phyloP scores from a whole-genome alignment of 805 yeast species.

The Dipodascopsis uninucleata region DNA sequence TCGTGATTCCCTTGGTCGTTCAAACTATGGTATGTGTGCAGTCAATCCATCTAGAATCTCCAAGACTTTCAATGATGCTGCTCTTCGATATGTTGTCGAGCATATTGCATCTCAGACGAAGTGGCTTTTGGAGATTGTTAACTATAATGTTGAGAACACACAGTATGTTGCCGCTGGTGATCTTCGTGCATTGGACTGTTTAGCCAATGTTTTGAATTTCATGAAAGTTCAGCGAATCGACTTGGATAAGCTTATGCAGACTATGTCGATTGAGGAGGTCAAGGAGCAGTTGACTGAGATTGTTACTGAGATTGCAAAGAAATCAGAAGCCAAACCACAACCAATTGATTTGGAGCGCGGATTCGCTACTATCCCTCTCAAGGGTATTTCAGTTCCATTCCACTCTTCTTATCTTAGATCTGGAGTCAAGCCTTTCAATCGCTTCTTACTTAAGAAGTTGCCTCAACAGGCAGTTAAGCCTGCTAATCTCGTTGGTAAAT shows the following conservation, averaged over 20 bases:
- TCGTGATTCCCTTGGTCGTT: slow-evolving; percentile 90
- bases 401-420: slow-evolving; percentile 97
- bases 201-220: slow-evolving; percentile 88
- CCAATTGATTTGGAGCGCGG: slow-evolving; percentile 97
- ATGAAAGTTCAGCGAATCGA: slow-evolving; percentile 92
- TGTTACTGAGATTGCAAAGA: slow-evolving; percentile 76
- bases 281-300: slow-evolving; percentile 84
- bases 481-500: slow-evolving; percentile 86
- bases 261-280: slow-evolving; percentile 81
- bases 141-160: slow-evolving; percentile 95
- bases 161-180: slow-evolving; percentile 99
- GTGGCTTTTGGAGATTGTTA: slow-evolving; percentile 97
- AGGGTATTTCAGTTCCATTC: slow-evolving; percentile 99
- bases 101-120: slow-evolving; percentile 77
- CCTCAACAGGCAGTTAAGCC: slow-evolving; percentile 94
- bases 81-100: slow-evolving; percentile 89
- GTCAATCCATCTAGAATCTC: slow-evolving; percentile 93
- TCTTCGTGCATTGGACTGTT: slow-evolving; percentile 86
- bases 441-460: slow-evolving; percentile 93
- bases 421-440: slow-evolving; percentile 98
- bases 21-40: slow-evolving; percentile 99
- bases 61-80: slow-evolving; percentile 85
- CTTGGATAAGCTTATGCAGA: slow-evolving; percentile 78
- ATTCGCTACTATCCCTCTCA: slow-evolving; percentile 94
- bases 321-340: slow-evolving; percentile 83